A percentile compares a stretch with the other conserved stretches of the same genome.
Evolutionary conservation across 129 eudicot genomes (phyloP).

Genomic region (Rutidosis leptorrhynchoides): DNA sequence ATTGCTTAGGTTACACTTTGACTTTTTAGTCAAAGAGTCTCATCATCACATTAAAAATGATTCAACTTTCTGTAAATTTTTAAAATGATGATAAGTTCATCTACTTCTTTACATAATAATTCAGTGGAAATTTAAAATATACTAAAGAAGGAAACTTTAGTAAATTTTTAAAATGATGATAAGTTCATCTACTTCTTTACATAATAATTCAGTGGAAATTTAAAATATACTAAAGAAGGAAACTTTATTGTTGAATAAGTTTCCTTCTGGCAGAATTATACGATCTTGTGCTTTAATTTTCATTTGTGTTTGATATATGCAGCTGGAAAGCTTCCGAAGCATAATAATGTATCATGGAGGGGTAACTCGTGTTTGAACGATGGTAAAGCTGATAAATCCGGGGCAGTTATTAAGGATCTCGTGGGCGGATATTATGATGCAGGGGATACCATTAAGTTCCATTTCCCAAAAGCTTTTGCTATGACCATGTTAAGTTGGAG

Average conservation of each 20-base stretch:
- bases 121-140: slow-evolving; percentile 7
- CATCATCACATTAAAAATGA: not conserved
- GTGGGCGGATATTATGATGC: slow-evolving; percentile 93
- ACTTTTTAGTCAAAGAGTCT: not conserved
- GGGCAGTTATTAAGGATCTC: slow-evolving; percentile 54
- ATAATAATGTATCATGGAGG: slow-evolving; percentile 93
- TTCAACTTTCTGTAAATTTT: not conserved
- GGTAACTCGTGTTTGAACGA: slow-evolving; percentile 77
- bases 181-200: not conserved
- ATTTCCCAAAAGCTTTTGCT: slow-evolving; percentile 84
- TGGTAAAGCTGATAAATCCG: slow-evolving; percentile 54
- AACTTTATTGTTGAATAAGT: not conserved
- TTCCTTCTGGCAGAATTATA: not conserved
- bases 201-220: not conserved
- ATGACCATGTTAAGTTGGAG: slow-evolving; percentile 99
- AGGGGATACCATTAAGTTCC: slow-evolving; percentile 92
- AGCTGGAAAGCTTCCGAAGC: slow-evolving; percentile 86
- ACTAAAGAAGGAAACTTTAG: not conserved
- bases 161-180: no score
- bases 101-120: not conserved
- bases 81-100: not conserved
- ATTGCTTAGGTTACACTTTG: not conserved
- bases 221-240: slow-evolving; percentile 15
- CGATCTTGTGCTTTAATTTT: slow-evolving; percentile 1
- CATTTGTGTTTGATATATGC: slow-evolving; percentile 24